Evolutionary conservation across 495 filamentous ascomycete species (phyloP), one percentile per base, ranked within the genome.

Genomic region (Penicillium psychrofluorescens): DNA sequence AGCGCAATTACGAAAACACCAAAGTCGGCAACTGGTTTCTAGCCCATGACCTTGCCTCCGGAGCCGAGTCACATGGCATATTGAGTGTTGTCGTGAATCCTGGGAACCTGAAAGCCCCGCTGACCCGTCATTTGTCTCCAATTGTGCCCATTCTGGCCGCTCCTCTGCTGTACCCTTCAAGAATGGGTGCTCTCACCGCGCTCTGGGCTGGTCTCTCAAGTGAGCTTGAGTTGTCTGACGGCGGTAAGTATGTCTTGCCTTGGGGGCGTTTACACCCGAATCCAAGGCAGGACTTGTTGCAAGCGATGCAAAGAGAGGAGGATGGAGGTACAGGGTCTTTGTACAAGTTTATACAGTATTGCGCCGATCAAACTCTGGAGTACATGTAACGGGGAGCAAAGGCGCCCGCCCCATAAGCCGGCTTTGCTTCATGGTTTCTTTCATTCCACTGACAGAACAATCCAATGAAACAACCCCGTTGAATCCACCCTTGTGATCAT

Each of bases 121-220:
- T 51, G 9, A 38, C 39, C 11, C 48, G 48, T 2, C 47, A 54
- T 38, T n/a, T 44, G 1, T 32, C 45, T 4, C 35, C 28, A 4
- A 29, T 34, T 35, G 40, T 52, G 13, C 38, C 38, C 12, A 42
- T 54, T 61, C 4, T 58, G 1, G 32, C 38, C 7, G 29, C 31
- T 11, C 56, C 60, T 3, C 28, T 71, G 12, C 37, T 71, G 6
- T 49, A 69, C 39, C 28, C 35, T 7, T 39, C 66, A 7, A 50
- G 44, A 22, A 43, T 55, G 32, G 68, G 63, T 1, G 70, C 72
- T 1, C 61, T 70, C 29, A 74, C 66, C 2, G 48, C 61, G 45
- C 54, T 74, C 4, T 75, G 58, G 45, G 63, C 72, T 2, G 68
- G 61, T 0, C 38, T 74, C 11, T 64, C 67, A 2, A 7, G 16